phyloP scores from a whole-genome alignment of 1,284 basidiomycete species.

The Exobasidium cylindrosporum region DNA sequence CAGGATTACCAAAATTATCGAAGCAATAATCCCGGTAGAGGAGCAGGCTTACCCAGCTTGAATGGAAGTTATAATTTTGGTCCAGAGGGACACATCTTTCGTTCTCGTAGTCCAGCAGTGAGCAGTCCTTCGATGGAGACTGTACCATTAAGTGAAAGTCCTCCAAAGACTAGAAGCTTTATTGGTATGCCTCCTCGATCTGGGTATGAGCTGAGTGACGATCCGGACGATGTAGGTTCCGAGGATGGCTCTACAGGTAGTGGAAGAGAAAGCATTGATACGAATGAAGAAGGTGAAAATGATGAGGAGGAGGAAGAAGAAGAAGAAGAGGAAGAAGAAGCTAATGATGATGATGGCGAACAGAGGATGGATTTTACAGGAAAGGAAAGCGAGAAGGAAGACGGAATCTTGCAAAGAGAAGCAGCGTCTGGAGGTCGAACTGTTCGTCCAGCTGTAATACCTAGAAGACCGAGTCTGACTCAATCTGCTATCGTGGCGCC shows the following conservation, averaged over 20 bases:
- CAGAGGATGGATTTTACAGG: conserved; percentile 7
- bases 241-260: conserved; percentile 48
- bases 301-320: conserved; percentile 18
- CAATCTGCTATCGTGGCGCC: conserved; percentile 30
- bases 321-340: conserved; percentile 3
- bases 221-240: conserved; percentile 53
- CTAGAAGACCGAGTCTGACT: conserved; percentile 42
- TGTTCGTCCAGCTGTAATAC: conserved; percentile 14
- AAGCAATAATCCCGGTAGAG: not conserved
- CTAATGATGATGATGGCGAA: not conserved
- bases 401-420: conserved; percentile 1
- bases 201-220: conserved; percentile 53
- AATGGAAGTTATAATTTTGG: not conserved
- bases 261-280: conserved; percentile 24
- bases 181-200: conserved; percentile 54
- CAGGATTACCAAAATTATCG: not conserved
- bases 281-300: conserved; percentile 34
- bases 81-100: conserved; percentile 4
- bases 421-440: not conserved
- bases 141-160: conserved; percentile 38
- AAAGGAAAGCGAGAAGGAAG: conserved; percentile 1
- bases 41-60: not conserved
- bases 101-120: conserved; percentile 18
- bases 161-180: conserved; percentile 52
- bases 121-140: conserved; percentile 8